phyloP scores from a whole-genome alignment of 1,284 basidiomycete genomes.

The Bondarzewia mesenterica region DNA sequence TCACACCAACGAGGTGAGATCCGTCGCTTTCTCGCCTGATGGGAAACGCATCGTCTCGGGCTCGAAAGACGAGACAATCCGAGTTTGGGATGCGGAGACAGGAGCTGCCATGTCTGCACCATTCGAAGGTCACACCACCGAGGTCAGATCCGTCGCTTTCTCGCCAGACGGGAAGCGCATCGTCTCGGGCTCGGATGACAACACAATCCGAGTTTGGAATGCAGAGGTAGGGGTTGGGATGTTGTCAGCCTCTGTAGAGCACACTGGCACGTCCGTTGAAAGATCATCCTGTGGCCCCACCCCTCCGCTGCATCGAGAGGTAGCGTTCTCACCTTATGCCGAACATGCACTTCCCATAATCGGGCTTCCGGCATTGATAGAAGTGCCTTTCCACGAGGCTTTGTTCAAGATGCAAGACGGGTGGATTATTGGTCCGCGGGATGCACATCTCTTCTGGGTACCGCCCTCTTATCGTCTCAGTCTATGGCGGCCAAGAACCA shows the following conservation, averaged over 20 bases:
- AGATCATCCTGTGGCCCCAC: background rate
- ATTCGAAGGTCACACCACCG: background rate
- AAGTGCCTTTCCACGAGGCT: background rate
- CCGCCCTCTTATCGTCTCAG: background rate
- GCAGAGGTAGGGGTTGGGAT: too few relatives aligned
- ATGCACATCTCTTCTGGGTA: background rate
- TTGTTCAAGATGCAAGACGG: too few relatives aligned
- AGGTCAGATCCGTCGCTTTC: background rate
- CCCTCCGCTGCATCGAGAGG: background rate
- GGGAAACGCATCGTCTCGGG: too few relatives aligned
- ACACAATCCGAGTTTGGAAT: background rate
- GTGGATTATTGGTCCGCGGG: background rate
- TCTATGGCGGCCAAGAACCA: background rate
- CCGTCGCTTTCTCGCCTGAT: background rate
- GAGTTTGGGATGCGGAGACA: background rate
- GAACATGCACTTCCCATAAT: background rate
- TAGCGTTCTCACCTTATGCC: background rate
- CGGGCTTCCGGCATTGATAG: background rate
- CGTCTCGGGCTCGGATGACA: background rate
- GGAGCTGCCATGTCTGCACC: background rate
- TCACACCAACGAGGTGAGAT: background rate
- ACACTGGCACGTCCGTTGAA: background rate
- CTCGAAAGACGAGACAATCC: background rate
- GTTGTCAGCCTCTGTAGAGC: background rate
- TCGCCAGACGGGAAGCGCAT: background rate